A percentile compares a stretch with the other conserved stretches of the same genome.
These are phyloP conservation scores for Dovyalis caffra DNA, from an alignment of 345 rosid genomes.

Conservation along the genomic window DNA sequence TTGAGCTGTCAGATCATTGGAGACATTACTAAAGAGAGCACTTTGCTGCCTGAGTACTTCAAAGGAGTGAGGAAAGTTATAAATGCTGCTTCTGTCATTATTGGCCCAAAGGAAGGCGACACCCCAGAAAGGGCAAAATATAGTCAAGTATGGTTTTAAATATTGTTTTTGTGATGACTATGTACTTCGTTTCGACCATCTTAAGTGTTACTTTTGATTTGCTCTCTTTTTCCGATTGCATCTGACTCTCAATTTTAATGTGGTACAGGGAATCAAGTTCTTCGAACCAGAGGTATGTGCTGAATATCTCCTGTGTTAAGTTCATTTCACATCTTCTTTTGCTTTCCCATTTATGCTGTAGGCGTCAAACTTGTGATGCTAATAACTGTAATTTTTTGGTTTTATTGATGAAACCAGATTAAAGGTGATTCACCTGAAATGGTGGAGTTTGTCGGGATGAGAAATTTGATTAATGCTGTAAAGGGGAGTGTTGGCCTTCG, in stretches of 20 bases:
- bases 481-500: constrained; percentile 64
- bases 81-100: constrained; percentile 82
- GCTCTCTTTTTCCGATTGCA: neutral
- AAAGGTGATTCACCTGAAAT: constrained; percentile 95
- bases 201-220: too few relatives aligned
- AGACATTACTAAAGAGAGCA: constrained; percentile 71
- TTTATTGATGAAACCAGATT: constrained; percentile 48
- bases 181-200: neutral
- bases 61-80: constrained; percentile 87
- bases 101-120: constrained; percentile 98
- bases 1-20: constrained; percentile 57
- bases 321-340: constrained; percentile 9
- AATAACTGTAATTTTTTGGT: neutral
- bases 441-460: constrained; percentile 88
- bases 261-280: constrained; percentile 86
- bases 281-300: constrained; percentile 89
- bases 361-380: neutral
- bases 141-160: constrained; percentile 59
- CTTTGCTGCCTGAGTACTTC: constrained; percentile 61
- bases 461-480: constrained; percentile 76
- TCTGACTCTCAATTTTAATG: constrained; percentile 26
- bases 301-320: constrained; percentile 10
- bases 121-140: constrained; percentile 92
- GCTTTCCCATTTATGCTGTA: neutral
- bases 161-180: neutral